phyloP scores from a whole-genome alignment of 306 rosid genomes.

The Vachellia pachyceras region DNA sequence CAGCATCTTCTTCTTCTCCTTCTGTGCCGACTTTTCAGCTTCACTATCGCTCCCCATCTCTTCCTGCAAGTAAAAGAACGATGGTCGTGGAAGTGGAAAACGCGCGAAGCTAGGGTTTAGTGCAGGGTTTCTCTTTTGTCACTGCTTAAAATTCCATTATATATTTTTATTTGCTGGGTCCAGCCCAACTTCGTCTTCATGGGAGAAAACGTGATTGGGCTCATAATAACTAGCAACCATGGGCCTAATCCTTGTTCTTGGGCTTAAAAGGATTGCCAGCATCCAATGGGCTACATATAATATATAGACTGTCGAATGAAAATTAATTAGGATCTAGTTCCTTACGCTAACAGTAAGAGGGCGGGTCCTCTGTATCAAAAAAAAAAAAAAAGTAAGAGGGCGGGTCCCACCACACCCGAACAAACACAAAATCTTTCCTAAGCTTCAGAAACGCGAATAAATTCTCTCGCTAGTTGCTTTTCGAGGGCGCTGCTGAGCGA shows the following conservation, averaged over 20 bases:
- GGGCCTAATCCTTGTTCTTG: neutral
- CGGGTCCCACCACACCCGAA: too few relatives aligned
- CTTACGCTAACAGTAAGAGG: too few relatives aligned
- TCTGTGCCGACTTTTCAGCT: constrained; percentile 66
- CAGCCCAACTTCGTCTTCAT: neutral
- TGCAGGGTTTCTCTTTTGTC: constrained; percentile 13
- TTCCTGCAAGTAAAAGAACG: neutral
- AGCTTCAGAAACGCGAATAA: neutral
- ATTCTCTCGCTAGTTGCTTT: neutral
- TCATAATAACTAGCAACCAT: neutral
- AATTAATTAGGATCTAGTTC: too few relatives aligned
- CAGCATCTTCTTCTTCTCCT: constrained; percentile 76
- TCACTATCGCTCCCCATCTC: constrained; percentile 90
- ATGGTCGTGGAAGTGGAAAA: neutral
- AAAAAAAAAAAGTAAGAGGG: too few relatives aligned
- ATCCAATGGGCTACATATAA: neutral
- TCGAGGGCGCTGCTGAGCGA: neutral
- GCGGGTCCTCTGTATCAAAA: too few relatives aligned
- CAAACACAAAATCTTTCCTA: too few relatives aligned
- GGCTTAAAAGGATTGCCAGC: neutral
- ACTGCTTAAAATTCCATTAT: neutral
- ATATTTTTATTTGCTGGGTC: neutral
- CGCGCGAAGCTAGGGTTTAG: constrained; percentile 29
- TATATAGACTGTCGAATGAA: neutral
- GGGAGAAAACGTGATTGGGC: neutral